Percentiles rank a stretch among this genome's conserved stretches.
These are phyloP conservation scores for Talaromyces sp. DNA, from an alignment of 2,329 filamentous ascomycete species.

Conservation along the genomic window DNA sequence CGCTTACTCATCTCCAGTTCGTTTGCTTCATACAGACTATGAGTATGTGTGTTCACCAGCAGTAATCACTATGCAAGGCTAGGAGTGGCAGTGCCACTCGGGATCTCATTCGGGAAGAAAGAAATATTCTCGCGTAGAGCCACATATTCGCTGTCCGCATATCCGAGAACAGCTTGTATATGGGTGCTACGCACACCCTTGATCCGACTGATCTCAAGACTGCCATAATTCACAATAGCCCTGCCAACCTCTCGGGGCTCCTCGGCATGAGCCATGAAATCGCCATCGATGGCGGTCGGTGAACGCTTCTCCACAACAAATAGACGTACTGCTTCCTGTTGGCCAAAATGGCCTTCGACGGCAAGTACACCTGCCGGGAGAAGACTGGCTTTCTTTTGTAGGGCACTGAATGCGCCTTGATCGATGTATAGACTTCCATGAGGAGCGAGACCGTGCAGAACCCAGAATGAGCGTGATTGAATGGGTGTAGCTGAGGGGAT, in stretches of 20 bases:
- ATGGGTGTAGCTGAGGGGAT: conserved; percentile 80
- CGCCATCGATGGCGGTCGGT: conserved; percentile 39
- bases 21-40: neutral
- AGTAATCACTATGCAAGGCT: conserved; percentile 17
- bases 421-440: conserved; percentile 94
- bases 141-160: conserved; percentile 92
- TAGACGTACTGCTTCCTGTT: conserved; percentile 87
- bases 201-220: conserved; percentile 76
- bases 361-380: conserved; percentile 88
- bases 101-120: conserved; percentile 52
- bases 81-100: conserved; percentile 26
- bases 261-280: conserved; percentile 37
- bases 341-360: conserved; percentile 81
- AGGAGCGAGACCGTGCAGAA: conserved; percentile 84
- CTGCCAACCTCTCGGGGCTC: conserved; percentile 72
- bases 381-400: conserved; percentile 79
- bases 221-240: conserved; percentile 90
- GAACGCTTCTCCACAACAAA: conserved; percentile 68
- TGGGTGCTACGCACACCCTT: conserved; percentile 79
- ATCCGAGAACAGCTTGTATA: conserved; percentile 77
- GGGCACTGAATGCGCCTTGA: conserved; percentile 75
- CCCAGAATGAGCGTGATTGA: conserved; percentile 93
- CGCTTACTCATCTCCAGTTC: neutral
- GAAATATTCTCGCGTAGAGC: conserved; percentile 84
- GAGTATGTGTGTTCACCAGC: neutral